Evolutionary conservation across 164 flowering plant genomes (phyloP).

Genomic region (Stephania yunnanensis): DNA sequence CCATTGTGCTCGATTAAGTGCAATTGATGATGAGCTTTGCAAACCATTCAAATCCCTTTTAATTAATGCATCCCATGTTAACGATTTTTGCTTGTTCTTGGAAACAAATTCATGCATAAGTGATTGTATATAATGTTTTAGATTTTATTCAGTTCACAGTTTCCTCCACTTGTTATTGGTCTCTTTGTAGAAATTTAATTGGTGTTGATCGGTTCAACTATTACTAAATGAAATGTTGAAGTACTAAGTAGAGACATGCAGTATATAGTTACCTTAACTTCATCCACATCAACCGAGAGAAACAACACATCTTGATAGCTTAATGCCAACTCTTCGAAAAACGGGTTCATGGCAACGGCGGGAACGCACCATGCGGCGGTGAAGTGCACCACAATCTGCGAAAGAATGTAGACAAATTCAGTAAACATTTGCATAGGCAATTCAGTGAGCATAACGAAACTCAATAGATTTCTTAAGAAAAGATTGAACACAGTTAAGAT

Average conservation of each 20-base stretch:
- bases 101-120: no score
- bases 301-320: conserved; percentile 41
- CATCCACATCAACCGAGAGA: conserved; percentile 61
- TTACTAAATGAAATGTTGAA: not conserved
- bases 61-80: no score
- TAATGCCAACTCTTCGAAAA: conserved; percentile 50
- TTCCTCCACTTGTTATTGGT: not conserved
- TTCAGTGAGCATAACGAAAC: not conserved
- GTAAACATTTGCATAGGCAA: no score
- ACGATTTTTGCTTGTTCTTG: not conserved
- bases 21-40: no score
- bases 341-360: conserved; percentile 61
- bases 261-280: conserved; percentile 41
- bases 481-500: not conserved
- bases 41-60: no score
- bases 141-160: not conserved
- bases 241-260: not conserved
- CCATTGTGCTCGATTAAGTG: no score
- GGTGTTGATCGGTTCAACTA: not conserved
- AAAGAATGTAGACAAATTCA: no score
- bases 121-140: not conserved
- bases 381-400: conserved; percentile 58
- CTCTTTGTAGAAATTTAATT: not conserved
- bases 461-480: not conserved
- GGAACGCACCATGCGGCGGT: conserved; percentile 77